Conservation (phyloP, 129 eudicot species). For the Daucus carota region DNA sequence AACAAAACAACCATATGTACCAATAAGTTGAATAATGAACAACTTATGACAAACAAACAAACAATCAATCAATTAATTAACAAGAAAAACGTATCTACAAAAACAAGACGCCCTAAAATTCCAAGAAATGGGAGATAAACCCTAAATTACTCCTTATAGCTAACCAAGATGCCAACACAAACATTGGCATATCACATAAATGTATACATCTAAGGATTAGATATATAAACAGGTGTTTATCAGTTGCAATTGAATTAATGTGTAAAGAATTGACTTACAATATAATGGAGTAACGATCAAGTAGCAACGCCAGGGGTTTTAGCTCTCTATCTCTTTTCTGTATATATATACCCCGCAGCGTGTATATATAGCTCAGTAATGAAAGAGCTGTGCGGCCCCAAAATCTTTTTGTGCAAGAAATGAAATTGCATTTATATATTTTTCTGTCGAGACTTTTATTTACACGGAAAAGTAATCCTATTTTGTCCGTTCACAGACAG, state of each 20-base stretch:
- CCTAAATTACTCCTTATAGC: neutral
- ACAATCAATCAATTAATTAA: too few species aligned
- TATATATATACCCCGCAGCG: too few species aligned
- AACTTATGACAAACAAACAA: too few species aligned
- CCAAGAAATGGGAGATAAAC: neutral
- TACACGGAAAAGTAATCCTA: too few species aligned
- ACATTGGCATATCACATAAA: neutral
- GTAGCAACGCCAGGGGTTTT: neutral
- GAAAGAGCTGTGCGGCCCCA: neutral
- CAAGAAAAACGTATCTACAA: too few species aligned
- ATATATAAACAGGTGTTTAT: too few species aligned
- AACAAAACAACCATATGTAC: too few species aligned
- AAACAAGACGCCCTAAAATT: too few species aligned
- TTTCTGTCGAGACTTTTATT: too few species aligned
- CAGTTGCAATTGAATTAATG: neutral
- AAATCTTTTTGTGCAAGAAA: slow-evolving; percentile 5
- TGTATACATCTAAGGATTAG: neutral
- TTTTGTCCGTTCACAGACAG: too few species aligned
- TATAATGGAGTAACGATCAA: neutral
- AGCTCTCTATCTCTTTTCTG: neutral
- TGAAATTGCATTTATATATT: too few species aligned
- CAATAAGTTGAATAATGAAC: too few species aligned
- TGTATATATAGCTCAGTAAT: neutral
- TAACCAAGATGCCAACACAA: neutral
- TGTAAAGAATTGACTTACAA: neutral